Evolutionary conservation across 345 rosid species (phyloP).

Genomic region (Turnera subulata): DNA sequence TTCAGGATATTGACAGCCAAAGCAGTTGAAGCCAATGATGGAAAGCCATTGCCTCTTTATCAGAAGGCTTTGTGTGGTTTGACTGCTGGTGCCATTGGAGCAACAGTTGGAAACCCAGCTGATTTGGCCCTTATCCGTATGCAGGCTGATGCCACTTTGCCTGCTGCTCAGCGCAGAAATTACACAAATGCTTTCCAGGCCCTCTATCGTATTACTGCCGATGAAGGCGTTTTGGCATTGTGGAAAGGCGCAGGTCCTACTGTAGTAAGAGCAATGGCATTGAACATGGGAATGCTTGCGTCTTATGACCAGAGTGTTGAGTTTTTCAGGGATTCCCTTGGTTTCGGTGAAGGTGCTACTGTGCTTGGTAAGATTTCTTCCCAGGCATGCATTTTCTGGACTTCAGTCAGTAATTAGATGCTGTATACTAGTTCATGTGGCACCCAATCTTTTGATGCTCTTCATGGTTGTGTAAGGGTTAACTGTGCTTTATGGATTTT

Average conservation of each 20-base stretch:
- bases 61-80: slow-evolving; percentile 97
- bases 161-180: slow-evolving; percentile 84
- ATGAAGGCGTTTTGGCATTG: slow-evolving; percentile 92
- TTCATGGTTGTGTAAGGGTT: no score
- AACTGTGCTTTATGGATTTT: neutral
- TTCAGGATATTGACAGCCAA: slow-evolving; percentile 77
- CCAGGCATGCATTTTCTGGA: neutral
- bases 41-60: slow-evolving; percentile 94
- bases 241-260: slow-evolving; percentile 99
- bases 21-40: slow-evolving; percentile 86
- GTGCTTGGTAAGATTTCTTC: slow-evolving; percentile 42
- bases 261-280: slow-evolving; percentile 98
- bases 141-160: slow-evolving; percentile 97
- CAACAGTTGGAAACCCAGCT: slow-evolving; percentile 84
- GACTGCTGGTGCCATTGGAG: slow-evolving; percentile 99
- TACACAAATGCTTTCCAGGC: slow-evolving; percentile 96
- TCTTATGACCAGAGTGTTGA: slow-evolving; percentile 97
- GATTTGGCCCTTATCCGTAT: slow-evolving; percentile 97
- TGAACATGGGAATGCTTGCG: slow-evolving; percentile 99
- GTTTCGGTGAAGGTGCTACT: slow-evolving; percentile 68
- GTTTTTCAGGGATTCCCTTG: slow-evolving; percentile 71
- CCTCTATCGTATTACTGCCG: slow-evolving; percentile 68
- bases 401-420: neutral
- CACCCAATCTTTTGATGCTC: no score
- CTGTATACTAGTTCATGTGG: neutral